These are phyloP conservation scores for Salix koriyanagi DNA, from an alignment of 345 rosid species.

Conservation along the genomic window DNA sequence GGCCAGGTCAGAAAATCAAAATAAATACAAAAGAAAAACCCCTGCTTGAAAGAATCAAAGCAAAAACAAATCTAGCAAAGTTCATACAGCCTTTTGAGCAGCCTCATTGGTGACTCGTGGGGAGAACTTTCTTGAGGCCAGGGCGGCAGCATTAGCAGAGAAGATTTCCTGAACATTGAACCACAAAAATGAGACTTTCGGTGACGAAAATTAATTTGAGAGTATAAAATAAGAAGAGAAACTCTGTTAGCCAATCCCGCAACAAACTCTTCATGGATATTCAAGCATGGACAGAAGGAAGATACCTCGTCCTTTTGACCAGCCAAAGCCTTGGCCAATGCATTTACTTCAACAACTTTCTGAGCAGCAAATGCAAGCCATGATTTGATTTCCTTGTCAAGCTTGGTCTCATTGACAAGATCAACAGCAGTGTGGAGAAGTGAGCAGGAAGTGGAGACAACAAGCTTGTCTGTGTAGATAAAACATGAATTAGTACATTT, in stretches of 20 bases:
- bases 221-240: not conserved
- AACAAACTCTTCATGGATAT: not conserved
- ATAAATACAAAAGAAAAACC: not conserved
- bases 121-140: slow-evolving; percentile 79
- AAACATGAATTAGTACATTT: not conserved
- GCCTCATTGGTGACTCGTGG: slow-evolving; percentile 89
- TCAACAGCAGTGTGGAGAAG: slow-evolving; percentile 97
- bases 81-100: slow-evolving; percentile 90
- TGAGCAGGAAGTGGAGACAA: slow-evolving; percentile 94
- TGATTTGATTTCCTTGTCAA: slow-evolving; percentile 80
- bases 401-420: slow-evolving; percentile 78
- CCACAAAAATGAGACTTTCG: slow-evolving; percentile 3
- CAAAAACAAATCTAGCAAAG: slow-evolving; percentile 7
- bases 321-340: slow-evolving; percentile 81
- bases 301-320: slow-evolving; percentile 83
- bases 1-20: slow-evolving; percentile 10
- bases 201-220: no score
- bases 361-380: slow-evolving; percentile 98
- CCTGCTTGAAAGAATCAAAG: not conserved
- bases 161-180: slow-evolving; percentile 56
- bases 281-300: not conserved
- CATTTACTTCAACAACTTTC: slow-evolving; percentile 89
- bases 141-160: slow-evolving; percentile 74
- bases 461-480: slow-evolving; percentile 65
- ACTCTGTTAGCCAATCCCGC: not conserved